Conservation (phyloP, 2,329 filamentous ascomycete species). For the Corinectria fuckeliana region DNA sequence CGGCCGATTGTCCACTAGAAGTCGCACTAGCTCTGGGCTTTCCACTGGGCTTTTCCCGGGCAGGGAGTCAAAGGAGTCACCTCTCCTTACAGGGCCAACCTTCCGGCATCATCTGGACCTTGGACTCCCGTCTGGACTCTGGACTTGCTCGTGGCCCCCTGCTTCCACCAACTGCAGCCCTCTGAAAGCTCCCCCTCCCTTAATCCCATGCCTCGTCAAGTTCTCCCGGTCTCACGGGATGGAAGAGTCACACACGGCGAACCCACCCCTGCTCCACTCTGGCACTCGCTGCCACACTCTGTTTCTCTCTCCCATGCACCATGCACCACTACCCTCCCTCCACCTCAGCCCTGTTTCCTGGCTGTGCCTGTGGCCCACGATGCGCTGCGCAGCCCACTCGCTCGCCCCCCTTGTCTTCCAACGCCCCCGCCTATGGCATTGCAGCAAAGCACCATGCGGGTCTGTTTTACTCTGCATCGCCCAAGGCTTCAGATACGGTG, state of each 20-base stretch:
- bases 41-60: slow-evolving; percentile 16
- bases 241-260: background rate
- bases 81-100: slow-evolving; percentile 13
- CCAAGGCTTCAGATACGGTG: slow-evolving; percentile 11
- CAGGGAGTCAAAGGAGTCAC: no score
- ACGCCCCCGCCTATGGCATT: background rate
- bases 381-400: slow-evolving; percentile 28
- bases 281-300: slow-evolving; percentile 1
- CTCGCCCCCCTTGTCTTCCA: slow-evolving; percentile 12
- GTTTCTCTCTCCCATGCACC: slow-evolving; percentile 8
- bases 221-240: background rate
- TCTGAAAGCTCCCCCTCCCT: background rate
- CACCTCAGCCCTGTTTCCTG: slow-evolving; percentile 39
- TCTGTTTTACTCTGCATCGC: slow-evolving; percentile 12
- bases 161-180: no score
- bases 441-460: slow-evolving; percentile 6
- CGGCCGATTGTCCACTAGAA: background rate
- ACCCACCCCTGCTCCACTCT: slow-evolving; percentile 1
- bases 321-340: slow-evolving; percentile 37
- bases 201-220: background rate
- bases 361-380: slow-evolving; percentile 32
- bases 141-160: background rate
- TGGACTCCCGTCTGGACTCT: background rate
- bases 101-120: background rate
- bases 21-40: slow-evolving; percentile 9